phyloP scores from a whole-genome alignment of 495 filamentous ascomycete species.

The Penicillium manginii region DNA sequence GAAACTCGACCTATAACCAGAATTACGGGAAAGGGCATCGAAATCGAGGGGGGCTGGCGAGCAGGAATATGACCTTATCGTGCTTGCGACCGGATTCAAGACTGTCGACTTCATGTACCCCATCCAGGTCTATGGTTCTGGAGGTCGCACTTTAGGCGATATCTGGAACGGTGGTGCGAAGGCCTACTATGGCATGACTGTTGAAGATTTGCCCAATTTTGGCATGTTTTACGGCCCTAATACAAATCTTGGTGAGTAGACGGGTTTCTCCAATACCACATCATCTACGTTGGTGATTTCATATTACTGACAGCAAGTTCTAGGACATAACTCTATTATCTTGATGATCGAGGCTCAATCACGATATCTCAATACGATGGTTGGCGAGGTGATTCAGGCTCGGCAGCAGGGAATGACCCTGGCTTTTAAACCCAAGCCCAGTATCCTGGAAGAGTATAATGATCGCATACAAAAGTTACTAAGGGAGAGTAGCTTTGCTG shows the following conservation, averaged over 20 bases:
- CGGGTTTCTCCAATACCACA: no score
- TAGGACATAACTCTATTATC: constrained; percentile 57
- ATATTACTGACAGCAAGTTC: background rate
- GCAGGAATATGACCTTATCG: constrained; percentile 55
- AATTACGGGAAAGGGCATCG: constrained; percentile 48
- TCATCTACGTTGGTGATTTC: no score
- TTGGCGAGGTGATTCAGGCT: constrained; percentile 43
- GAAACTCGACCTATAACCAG: constrained; percentile 50
- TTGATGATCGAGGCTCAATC: constrained; percentile 65
- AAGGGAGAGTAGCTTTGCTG: constrained; percentile 50
- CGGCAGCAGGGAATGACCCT: constrained; percentile 40
- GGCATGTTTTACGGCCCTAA: constrained; percentile 62
- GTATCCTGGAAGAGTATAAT: constrained; percentile 47
- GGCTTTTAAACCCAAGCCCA: constrained; percentile 39
- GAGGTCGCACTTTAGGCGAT: constrained; percentile 46
- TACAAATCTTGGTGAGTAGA: constrained; percentile 52
- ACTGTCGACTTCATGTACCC: constrained; percentile 59
- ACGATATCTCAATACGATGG: constrained; percentile 52
- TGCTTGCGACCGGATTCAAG: constrained; percentile 60
- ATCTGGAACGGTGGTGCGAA: constrained; percentile 52
- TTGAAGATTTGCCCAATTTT: constrained; percentile 59
- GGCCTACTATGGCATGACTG: constrained; percentile 51
- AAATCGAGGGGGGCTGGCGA: constrained; percentile 40
- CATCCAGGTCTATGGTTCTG: constrained; percentile 52
- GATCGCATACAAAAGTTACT: constrained; percentile 48